A percentile compares a stretch with the other conserved stretches of the same genome.
These are phyloP conservation scores for Chlorella sp. DNA, from an alignment of 139 green algal species.

Conservation along the genomic window DNA sequence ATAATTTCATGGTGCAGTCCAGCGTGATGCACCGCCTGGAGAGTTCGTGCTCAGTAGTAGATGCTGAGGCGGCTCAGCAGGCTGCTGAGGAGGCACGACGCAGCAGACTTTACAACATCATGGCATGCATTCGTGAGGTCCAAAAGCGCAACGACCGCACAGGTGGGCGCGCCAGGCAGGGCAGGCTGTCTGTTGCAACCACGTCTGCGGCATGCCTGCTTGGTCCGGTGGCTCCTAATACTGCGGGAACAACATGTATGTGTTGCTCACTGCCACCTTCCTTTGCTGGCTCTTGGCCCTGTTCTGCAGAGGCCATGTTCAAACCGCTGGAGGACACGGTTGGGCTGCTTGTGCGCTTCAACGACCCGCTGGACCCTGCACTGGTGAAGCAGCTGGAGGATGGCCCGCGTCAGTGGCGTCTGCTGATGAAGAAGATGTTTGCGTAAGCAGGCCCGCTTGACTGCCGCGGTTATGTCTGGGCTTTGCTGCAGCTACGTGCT, in stretches of 20 bases:
- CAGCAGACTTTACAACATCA: constrained; percentile 79
- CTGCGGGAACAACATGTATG: not conserved
- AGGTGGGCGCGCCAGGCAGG: not conserved
- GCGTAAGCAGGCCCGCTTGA: not conserved
- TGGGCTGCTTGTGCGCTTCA: constrained; percentile 71
- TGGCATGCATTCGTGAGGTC: constrained; percentile 89
- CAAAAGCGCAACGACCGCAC: constrained; percentile 66
- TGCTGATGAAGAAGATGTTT: constrained; percentile 91
- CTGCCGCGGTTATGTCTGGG: not conserved
- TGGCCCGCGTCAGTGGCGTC: constrained; percentile 62
- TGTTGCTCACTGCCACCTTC: not conserved
- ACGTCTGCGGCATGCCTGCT: not conserved
- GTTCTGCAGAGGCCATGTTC: constrained; percentile 80
- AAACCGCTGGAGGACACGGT: constrained; percentile 79
- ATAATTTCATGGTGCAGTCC: not conserved
- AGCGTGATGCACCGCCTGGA: not conserved
- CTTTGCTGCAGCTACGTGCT: not conserved
- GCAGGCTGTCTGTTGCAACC: not conserved
- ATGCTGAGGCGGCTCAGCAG: constrained; percentile 4
- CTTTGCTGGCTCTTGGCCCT: not conserved
- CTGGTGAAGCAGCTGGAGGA: constrained; percentile 76
- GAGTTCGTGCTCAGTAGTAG: not conserved
- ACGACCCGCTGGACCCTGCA: constrained; percentile 66
- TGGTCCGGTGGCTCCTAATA: not conserved
- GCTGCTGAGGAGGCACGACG: constrained; percentile 58